Evolutionary conservation across 2,329 filamentous ascomycete species (phyloP).

Genomic region (Erysiphe pulchra): DNA sequence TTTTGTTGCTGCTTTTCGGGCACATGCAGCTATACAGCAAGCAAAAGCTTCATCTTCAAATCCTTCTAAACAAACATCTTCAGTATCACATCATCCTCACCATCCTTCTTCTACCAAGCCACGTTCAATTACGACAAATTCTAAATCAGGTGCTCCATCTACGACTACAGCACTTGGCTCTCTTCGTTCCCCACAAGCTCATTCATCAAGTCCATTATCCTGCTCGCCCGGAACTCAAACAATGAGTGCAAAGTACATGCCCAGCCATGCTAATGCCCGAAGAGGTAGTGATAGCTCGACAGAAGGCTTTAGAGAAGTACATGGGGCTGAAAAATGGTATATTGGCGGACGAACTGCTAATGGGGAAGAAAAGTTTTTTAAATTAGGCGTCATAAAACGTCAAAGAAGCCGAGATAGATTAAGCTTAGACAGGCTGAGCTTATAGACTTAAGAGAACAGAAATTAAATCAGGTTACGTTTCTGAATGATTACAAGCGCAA

Average conservation of each 20-base stretch:
- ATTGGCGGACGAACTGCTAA: constrained; percentile 50
- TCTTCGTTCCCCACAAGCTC: constrained; percentile 10
- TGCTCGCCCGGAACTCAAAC: constrained; percentile 3
- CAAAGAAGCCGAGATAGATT: constrained; percentile 49
- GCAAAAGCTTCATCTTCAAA: constrained; percentile 6
- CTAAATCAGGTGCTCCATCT: constrained; percentile 6
- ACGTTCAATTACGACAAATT: constrained; percentile 10
- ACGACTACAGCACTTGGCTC: constrained; percentile 9
- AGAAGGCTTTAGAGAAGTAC: constrained; percentile 49
- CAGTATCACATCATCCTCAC: constrained; percentile 1
- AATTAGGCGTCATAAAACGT: constrained; percentile 48
- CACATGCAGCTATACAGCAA: constrained; percentile 10
- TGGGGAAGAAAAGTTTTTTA: constrained; percentile 64
- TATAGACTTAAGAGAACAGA: constrained; percentile 18
- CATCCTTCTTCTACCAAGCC: constrained; percentile 8
- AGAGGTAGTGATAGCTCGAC: constrained; percentile 49
- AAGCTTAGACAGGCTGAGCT: constrained; percentile 48
- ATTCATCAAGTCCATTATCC: constrained; percentile 9
- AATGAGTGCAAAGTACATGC: constrained; percentile 3
- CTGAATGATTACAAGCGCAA: too few relatives aligned
- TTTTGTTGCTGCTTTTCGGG: constrained; percentile 14
- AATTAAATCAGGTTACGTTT: too few relatives aligned
- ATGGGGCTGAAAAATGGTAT: constrained; percentile 57
- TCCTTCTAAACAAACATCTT: constrained; percentile 2
- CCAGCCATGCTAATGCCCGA: constrained; percentile 4